phyloP scores from a whole-genome alignment of 148 eudicot genomes.

The Amaranthus palmeri region DNA sequence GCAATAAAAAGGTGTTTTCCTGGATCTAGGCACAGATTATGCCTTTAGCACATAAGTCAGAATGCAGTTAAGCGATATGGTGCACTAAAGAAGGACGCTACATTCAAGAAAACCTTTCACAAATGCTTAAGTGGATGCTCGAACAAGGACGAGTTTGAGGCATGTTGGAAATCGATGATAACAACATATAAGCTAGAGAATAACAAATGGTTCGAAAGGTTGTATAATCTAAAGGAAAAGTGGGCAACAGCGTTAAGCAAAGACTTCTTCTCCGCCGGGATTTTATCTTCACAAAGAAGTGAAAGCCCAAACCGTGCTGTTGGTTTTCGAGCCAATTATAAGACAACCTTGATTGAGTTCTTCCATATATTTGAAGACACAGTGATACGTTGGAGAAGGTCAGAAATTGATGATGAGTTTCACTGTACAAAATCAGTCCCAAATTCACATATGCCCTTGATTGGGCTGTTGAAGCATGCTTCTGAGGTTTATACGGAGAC shows the following conservation, averaged over 20 bases:
- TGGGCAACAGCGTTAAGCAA: not conserved
- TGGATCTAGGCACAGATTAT: not conserved
- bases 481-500: not conserved
- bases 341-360: not conserved
- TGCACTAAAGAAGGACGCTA: not conserved
- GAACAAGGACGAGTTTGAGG: not conserved
- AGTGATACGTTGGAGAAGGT: not conserved
- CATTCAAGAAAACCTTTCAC: not conserved
- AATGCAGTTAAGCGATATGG: not conserved
- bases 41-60: not conserved
- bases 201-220: not conserved
- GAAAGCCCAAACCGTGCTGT: not conserved
- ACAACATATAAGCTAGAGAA: not conserved
- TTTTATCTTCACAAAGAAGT: not conserved
- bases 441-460: no score
- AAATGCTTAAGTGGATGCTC: not conserved
- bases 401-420: not conserved
- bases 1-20: not conserved
- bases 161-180: not conserved
- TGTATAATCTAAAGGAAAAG: not conserved
- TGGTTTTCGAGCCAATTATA: not conserved
- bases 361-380: not conserved
- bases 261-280: not conserved
- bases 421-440: not conserved
- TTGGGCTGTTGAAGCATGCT: not conserved